Evolutionary conservation across 192 early-diverging fungal species (phyloP).

Genomic region (Fimicolochytrium jonesii): DNA sequence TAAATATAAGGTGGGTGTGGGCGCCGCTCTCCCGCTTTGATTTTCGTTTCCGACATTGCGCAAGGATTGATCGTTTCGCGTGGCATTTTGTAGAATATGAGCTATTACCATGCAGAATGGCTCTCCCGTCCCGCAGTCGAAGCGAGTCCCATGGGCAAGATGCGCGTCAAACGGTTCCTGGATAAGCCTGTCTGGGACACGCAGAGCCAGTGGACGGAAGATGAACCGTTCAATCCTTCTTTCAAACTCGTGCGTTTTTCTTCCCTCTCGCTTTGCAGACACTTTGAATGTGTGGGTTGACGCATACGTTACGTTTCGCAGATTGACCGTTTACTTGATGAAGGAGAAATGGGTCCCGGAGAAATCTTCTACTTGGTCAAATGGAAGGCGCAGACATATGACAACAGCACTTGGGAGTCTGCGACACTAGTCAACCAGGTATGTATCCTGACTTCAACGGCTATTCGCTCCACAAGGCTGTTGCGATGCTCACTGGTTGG

Average conservation of each 20-base stretch:
- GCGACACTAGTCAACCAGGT: constrained; percentile 52
- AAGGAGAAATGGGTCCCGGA: constrained; percentile 64
- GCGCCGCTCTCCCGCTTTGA: too few species aligned
- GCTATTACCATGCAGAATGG: constrained; percentile 73
- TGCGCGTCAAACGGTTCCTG: constrained; percentile 70
- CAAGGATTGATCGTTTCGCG: background rate
- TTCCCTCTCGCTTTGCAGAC: background rate
- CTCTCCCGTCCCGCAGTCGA: constrained; percentile 47
- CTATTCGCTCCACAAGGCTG: too few species aligned
- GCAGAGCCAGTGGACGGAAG: constrained; percentile 53
- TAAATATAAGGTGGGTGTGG: constrained; percentile 68
- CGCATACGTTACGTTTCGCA: constrained; percentile 9
- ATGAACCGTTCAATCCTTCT: constrained; percentile 60
- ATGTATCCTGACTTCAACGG: too few species aligned
- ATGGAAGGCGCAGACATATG: constrained; percentile 70
- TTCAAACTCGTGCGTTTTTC: constrained; percentile 28
- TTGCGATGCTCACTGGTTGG: too few species aligned
- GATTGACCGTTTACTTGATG: constrained; percentile 81
- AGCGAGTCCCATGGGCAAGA: constrained; percentile 57
- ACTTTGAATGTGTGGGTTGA: background rate
- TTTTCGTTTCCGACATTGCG: too few species aligned
- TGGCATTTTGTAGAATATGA: constrained; percentile 56
- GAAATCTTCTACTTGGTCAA: constrained; percentile 71
- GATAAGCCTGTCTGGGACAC: constrained; percentile 54
- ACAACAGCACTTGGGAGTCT: constrained; percentile 69